phyloP scores from a whole-genome alignment of 2,329 filamentous ascomycete species.

The Colletotrichum scovillei region DNA sequence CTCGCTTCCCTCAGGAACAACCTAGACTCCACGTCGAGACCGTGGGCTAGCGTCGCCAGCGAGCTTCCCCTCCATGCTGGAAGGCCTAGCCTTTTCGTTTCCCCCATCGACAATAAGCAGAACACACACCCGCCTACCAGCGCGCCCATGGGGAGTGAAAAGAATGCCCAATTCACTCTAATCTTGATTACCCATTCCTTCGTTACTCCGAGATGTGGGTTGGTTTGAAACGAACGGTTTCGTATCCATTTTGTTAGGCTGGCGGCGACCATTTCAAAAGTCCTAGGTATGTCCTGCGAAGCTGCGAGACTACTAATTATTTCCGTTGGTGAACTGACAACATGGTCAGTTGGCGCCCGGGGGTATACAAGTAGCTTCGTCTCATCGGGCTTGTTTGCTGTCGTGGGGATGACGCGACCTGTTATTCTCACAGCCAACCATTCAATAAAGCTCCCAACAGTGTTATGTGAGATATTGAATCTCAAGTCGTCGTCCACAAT shows the following conservation, averaged over 20 bases:
- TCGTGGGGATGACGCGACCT: too few relatives aligned
- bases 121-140: not conserved
- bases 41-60: not conserved
- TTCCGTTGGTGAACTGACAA: too few relatives aligned
- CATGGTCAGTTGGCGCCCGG: too few relatives aligned
- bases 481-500: not conserved
- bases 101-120: not conserved
- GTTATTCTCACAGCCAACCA: not conserved
- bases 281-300: not conserved
- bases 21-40: not conserved
- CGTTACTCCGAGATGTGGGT: not conserved
- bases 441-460: not conserved
- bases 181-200: not conserved
- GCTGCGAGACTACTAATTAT: not conserved
- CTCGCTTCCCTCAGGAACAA: not conserved
- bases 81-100: not conserved
- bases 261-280: not conserved
- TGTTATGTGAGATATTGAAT: constrained; percentile 1
- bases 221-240: not conserved
- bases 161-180: not conserved
- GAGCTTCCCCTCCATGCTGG: not conserved
- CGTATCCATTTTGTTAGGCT: not conserved
- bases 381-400: too few relatives aligned
- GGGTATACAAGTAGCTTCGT: not conserved
- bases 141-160: not conserved